Percentiles rank a stretch among this genome's conserved stretches.
phyloP scores from a whole-genome alignment of 306 rosid genomes.

The Cicer pinnatifidum region DNA sequence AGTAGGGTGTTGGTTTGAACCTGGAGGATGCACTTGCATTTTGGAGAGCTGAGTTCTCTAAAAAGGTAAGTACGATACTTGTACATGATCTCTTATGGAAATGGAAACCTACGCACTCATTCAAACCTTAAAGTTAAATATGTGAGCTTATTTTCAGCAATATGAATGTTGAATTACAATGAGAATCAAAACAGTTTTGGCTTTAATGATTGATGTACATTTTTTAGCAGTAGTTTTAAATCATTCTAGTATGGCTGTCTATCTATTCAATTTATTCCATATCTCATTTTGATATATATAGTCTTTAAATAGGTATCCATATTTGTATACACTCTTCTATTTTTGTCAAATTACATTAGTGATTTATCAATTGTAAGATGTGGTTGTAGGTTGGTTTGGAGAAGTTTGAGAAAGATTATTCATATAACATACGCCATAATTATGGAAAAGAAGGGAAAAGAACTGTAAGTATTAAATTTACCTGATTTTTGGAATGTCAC shows the following conservation, averaged over 20 bases:
- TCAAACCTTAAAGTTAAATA: conserved; percentile 18
- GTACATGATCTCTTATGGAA: conserved; percentile 6
- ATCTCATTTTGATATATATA: conserved; percentile 14
- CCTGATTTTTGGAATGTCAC: conserved; percentile 27
- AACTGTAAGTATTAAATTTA: conserved; percentile 65
- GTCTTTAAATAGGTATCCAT: conserved; percentile 20
- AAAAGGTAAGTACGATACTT: conserved; percentile 58
- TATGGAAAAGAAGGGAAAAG: conserved; percentile 95
- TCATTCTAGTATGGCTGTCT: conserved; percentile 24
- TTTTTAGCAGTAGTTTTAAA: not conserved
- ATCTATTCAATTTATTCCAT: conserved; percentile 25
- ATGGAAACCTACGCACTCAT: conserved; percentile 21
- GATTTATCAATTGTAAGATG: conserved; percentile 39
- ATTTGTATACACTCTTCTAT: conserved; percentile 15
- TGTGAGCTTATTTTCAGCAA: conserved; percentile 26
- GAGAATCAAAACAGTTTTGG: conserved; percentile 24
- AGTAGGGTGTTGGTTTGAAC: conserved; percentile 92
- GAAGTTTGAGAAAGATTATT: conserved; percentile 92
- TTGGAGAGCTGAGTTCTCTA: conserved; percentile 95
- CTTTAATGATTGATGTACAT: conserved; percentile 19
- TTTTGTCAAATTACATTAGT: conserved; percentile 33
- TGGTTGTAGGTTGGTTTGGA: conserved; percentile 80
- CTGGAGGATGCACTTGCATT: conserved; percentile 93
- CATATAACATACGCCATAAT: conserved; percentile 84
- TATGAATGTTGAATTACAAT: conserved; percentile 24